These are phyloP conservation scores for Claviceps purpurea DNA, from an alignment of 2,329 filamentous ascomycete genomes.

Conservation along the genomic window DNA sequence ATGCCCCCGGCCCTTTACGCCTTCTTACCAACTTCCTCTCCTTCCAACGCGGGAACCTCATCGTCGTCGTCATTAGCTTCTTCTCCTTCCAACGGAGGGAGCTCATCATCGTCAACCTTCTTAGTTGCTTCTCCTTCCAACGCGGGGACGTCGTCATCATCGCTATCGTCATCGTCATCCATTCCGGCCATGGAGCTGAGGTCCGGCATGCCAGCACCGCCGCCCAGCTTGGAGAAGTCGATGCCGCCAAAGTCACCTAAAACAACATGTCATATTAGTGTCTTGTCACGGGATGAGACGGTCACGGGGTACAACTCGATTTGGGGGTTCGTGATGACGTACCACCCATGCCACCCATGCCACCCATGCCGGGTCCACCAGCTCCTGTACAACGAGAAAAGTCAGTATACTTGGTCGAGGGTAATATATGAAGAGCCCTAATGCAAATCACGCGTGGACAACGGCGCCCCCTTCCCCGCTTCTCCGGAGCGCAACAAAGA, in stretches of 20 bases:
- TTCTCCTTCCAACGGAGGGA: conserved; percentile 55
- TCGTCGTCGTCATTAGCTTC: conserved; percentile 39
- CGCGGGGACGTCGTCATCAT: conserved; percentile 59
- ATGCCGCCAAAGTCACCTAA: conserved; percentile 70
- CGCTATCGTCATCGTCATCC: conserved; percentile 34
- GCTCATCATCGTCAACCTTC: conserved; percentile 45
- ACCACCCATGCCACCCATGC: conserved; percentile 34
- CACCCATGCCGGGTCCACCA: no score
- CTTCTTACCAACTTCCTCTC: conserved; percentile 26
- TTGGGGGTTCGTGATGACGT: conserved; percentile 16
- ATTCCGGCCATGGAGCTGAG: conserved; percentile 34
- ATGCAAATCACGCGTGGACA: background rate
- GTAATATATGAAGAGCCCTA: no score
- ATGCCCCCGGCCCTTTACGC: conserved; percentile 15
- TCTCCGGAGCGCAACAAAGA: conserved; percentile 10
- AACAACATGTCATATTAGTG: background rate
- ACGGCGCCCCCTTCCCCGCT: no score
- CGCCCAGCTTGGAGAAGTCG: conserved; percentile 84
- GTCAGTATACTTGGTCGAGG: background rate
- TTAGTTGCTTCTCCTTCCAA: conserved; percentile 41
- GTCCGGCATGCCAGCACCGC: conserved; percentile 23
- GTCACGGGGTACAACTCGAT: background rate
- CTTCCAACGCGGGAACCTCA: conserved; percentile 64
- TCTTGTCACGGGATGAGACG: background rate
- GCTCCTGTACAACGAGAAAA: conserved; percentile 15